Evolutionary conservation across 116 monocot genomes (phyloP), one percentile per base, ranked within the genome.

Genomic region (Cymodocea nodosa): DNA sequence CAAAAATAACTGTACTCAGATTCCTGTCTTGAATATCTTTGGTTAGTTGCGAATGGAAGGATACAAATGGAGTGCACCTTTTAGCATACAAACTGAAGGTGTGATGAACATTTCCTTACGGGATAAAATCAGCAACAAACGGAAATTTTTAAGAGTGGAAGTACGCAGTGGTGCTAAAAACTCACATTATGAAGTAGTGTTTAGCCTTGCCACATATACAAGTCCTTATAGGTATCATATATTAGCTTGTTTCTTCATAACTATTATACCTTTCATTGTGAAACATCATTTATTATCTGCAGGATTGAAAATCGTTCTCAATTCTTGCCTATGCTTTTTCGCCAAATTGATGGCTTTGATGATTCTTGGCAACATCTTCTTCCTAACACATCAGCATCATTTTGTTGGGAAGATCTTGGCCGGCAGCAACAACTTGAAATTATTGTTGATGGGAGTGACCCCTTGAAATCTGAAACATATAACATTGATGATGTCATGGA

Each of bases 321-420:
- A 66, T 88, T 88, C 65, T 68, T 88, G 51, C 80, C 88, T 58
- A 15, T 98, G 56, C 77, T 71, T 17, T 82, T 91, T 63, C 97
- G 97, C 20, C 97, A 98, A 86, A 84, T 75, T 30, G 86, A 71
- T 69, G 82, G 88, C 44, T 62, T 49, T 73, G 80, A 86, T 69
- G 75, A 87, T 59, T 83, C 79, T 36, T 98, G 97, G 92, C 65
- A 66, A 48, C 72, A 7, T 73, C 87, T 98, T 67, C 86, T 80
- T 68, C 97, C 97, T 68, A 98, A 91, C 81, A 77, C 92, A 66
- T 81, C 97, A 44, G 59, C 76, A 60, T 66, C 87, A 58, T 98
- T 88, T 76, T 88, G 78, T 76, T 91, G 97, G 97, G 91, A 98
- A 77, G 97, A 98, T 76, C 81, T 98, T 71, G 68, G 85, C 48